Percentiles rank a stretch among this genome's conserved stretches.
Evolutionary conservation across 176 grass and related monocot genomes (phyloP).

Genomic region (Hordeum vulgare): DNA sequence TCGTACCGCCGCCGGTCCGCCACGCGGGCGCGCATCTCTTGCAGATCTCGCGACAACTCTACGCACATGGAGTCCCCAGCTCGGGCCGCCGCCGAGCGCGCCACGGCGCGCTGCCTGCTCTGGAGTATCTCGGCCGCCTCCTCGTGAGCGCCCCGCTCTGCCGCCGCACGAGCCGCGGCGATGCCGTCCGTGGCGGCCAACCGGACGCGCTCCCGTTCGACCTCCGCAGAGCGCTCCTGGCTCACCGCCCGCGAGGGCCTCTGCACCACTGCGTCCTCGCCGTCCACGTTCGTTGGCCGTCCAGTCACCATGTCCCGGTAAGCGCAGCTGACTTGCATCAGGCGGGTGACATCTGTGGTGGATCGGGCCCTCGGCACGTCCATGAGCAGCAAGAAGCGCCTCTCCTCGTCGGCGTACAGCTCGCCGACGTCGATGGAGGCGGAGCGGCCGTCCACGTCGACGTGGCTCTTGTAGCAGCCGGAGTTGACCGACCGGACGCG

Average conservation of each 20-base stretch:
- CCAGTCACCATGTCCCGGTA: conserved; percentile 61
- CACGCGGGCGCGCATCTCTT: conserved; percentile 55
- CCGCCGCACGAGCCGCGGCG: conserved; percentile 29
- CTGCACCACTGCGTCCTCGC: conserved; percentile 32
- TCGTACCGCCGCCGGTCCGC: conserved; percentile 37
- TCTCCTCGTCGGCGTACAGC: conserved; percentile 85
- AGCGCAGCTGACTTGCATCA: conserved; percentile 44
- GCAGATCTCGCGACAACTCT: conserved; percentile 39
- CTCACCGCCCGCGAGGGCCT: conserved; percentile 3
- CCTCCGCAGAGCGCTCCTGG: conserved; percentile 36
- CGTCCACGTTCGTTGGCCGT: conserved; percentile 23
- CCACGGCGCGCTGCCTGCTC: conserved; percentile 1
- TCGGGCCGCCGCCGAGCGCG: conserved; percentile 27
- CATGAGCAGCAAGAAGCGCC: conserved; percentile 65
- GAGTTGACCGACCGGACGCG: conserved; percentile 42
- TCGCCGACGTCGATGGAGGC: conserved; percentile 64
- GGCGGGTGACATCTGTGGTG: neutral
- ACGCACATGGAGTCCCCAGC: conserved; percentile 33
- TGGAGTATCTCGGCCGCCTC: conserved; percentile 42
- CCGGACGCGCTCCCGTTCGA: conserved; percentile 45
- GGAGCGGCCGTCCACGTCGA: conserved; percentile 24
- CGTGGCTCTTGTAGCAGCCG: conserved; percentile 43
- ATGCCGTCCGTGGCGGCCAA: conserved; percentile 32
- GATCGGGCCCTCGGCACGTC: conserved; percentile 29
- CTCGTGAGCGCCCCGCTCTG: conserved; percentile 35